A percentile compares a stretch with the other conserved stretches of the same genome.
Evolutionary conservation across 305 asterid species (phyloP).

Genomic region (Fraxinus platypoda): DNA sequence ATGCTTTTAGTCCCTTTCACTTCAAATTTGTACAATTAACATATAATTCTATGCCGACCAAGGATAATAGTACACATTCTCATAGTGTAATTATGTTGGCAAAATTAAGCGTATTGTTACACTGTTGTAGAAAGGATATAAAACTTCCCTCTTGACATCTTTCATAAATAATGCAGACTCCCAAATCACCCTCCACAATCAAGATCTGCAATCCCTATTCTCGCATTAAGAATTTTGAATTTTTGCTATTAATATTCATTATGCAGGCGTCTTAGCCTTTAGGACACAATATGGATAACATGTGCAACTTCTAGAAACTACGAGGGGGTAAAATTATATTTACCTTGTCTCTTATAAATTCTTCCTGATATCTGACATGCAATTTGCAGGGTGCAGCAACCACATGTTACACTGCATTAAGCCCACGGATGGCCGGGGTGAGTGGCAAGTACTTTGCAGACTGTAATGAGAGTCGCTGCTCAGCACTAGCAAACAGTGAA

Average conservation of each 20-base stretch:
- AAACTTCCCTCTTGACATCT: not conserved
- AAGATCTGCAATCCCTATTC: not conserved
- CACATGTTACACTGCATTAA: conserved; percentile 76
- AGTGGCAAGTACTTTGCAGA: conserved; percentile 87
- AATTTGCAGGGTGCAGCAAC: conserved; percentile 82
- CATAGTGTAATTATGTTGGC: not conserved
- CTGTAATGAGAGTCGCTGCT: conserved; percentile 74
- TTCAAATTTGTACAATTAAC: not conserved
- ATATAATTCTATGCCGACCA: not conserved
- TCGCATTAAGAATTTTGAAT: not conserved
- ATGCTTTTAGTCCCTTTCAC: not conserved
- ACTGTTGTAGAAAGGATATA: not conserved
- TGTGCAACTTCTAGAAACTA: not conserved
- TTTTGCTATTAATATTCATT: not conserved
- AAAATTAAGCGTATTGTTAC: not conserved
- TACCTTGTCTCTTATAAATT: not conserved
- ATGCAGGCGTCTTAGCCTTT: not conserved
- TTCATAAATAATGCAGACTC: not conserved
- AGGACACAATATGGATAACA: not conserved
- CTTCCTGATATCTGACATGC: not conserved
- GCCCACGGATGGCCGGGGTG: conserved; percentile 46
- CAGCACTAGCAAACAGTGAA: conserved; percentile 61
- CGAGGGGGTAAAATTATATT: not conserved
- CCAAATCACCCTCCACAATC: not conserved
- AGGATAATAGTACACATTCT: not conserved